Conservation (phyloP, 2,329 filamentous ascomycete genomes). For the Fusarium setosum region DNA sequence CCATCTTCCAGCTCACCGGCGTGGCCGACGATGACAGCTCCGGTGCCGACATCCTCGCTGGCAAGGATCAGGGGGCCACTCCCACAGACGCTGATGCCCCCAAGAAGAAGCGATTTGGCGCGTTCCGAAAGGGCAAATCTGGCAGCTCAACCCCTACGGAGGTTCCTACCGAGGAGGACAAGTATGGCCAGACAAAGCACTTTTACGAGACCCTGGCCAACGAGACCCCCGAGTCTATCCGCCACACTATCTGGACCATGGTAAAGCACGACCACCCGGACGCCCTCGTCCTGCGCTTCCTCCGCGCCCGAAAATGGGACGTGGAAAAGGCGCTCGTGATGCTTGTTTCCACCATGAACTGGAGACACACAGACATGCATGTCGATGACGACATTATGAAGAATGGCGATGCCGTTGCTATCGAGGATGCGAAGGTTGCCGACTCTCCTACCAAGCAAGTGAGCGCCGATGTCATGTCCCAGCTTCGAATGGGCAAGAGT, state of each 20-base stretch:
- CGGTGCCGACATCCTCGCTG: conserved; percentile 30
- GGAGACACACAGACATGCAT: conserved; percentile 84
- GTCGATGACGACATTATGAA: conserved; percentile 90
- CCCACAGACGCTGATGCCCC: conserved; percentile 57
- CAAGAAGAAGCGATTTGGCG: conserved; percentile 78
- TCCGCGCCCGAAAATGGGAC: conserved; percentile 95
- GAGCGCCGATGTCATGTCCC: conserved; percentile 81
- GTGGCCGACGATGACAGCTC: conserved; percentile 53
- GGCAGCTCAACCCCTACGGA: conserved; percentile 51
- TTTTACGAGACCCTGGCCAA: conserved; percentile 85
- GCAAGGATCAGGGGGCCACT: conserved; percentile 36
- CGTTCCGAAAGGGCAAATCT: conserved; percentile 70
- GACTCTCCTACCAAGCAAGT: conserved; percentile 73
- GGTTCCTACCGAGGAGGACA: conserved; percentile 75
- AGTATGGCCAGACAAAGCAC: conserved; percentile 89
- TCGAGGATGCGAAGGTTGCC: conserved; percentile 66
- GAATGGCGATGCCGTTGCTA: conserved; percentile 76
- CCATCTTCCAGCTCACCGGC: conserved; percentile 81
- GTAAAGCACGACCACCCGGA: conserved; percentile 96
- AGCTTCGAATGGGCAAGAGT: conserved; percentile 91
- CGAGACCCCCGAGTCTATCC: conserved; percentile 81
- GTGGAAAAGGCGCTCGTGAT: conserved; percentile 93
- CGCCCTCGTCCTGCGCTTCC: conserved; percentile 81
- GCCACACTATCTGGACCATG: conserved; percentile 90
- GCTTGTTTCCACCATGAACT: conserved; percentile 94